A percentile compares a stretch with the other conserved stretches of the same genome.
Evolutionary conservation across 768 basidiomycete species (phyloP).

Genomic region (Tephrocybe sp.): DNA sequence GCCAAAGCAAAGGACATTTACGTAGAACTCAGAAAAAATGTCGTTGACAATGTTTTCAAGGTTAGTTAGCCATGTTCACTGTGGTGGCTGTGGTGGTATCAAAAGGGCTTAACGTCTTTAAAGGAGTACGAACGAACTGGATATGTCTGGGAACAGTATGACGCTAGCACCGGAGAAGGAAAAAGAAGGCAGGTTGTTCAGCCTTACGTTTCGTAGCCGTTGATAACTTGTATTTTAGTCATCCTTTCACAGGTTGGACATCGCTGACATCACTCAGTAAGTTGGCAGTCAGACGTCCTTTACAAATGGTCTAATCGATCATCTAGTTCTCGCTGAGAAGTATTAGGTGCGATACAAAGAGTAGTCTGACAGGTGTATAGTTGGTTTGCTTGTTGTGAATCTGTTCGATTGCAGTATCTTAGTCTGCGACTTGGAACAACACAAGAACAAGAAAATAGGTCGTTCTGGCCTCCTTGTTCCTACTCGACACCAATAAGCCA

Average conservation of each 20-base stretch:
- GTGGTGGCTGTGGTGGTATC: no score
- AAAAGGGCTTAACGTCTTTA: neutral
- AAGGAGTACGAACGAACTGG: constrained; percentile 92
- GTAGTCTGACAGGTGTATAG: neutral
- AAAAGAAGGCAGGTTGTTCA: constrained; percentile 63
- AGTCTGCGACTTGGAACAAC: neutral
- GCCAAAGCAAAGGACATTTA: constrained; percentile 77
- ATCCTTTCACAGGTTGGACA: constrained; percentile 98
- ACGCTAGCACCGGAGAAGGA: constrained; percentile 80
- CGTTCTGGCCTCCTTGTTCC: no score
- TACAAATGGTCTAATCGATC: neutral
- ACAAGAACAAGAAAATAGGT: no score
- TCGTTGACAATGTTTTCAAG: constrained; percentile 80
- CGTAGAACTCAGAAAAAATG: constrained; percentile 70
- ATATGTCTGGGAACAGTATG: constrained; percentile 98
- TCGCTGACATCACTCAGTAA: constrained; percentile 84
- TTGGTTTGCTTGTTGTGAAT: neutral
- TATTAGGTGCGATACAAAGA: constrained; percentile 16
- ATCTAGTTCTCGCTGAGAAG: constrained; percentile 27
- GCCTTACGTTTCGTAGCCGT: neutral
- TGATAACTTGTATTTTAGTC: constrained; percentile 41
- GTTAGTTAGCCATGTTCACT: constrained; percentile 20
- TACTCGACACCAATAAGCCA: no score
- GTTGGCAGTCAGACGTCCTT: constrained; percentile 26
- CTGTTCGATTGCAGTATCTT: neutral